These are phyloP conservation scores for Entonaema liquescens DNA, from an alignment of 495 filamentous ascomycete genomes.

Conservation along the genomic window DNA sequence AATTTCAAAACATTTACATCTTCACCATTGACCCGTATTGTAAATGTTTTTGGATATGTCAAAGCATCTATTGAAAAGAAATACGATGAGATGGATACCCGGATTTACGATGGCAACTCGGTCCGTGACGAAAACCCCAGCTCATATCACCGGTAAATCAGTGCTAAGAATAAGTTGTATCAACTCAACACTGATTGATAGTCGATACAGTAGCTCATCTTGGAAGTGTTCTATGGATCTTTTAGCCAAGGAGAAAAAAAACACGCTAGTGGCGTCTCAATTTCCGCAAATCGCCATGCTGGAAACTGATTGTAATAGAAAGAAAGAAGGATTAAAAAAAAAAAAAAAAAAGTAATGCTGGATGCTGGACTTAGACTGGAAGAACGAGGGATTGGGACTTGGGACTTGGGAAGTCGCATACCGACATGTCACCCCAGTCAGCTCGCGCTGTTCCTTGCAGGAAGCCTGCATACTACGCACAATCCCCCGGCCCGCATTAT, in stretches of 20 bases:
- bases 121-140: not conserved
- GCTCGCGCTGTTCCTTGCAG: conserved; percentile 40
- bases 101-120: not conserved
- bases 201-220: not conserved
- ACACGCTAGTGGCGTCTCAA: conserved; percentile 42
- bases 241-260: conserved; percentile 30
- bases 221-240: conserved; percentile 11
- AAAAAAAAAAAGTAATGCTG: not conserved
- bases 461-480: conserved; percentile 31
- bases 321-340: no score
- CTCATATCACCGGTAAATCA: not conserved
- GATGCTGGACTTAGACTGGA: conserved; percentile 12
- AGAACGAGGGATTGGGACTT: no score
- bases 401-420: not conserved
- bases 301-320: conserved; percentile 6
- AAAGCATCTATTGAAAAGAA: not conserved
- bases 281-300: conserved; percentile 30
- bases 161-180: not conserved
- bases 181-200: not conserved
- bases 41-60: not conserved
- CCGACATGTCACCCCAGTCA: conserved; percentile 20
- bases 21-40: not conserved
- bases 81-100: not conserved
- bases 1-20: no score
- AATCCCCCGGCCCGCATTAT: conserved; percentile 35